A percentile compares a stretch with the other conserved stretches of the same genome.
Conservation (phyloP, 139 green algal genomes). For the Deuterostichococcus epilithicus region DNA sequence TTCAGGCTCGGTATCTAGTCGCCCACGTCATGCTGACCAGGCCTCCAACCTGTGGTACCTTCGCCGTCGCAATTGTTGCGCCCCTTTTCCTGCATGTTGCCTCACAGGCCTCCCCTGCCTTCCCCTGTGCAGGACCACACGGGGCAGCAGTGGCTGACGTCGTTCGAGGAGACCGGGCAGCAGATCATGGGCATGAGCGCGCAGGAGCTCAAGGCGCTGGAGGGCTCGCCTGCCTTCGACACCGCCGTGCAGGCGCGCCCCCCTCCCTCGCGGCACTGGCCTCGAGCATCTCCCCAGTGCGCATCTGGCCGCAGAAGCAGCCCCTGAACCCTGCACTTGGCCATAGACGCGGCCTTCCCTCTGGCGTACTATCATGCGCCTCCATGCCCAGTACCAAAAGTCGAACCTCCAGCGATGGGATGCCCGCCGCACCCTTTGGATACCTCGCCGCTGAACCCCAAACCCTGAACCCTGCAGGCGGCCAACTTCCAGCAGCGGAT, state of each 20-base stretch:
- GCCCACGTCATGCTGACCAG: too few species aligned
- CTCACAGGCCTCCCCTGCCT: not conserved
- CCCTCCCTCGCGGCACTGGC: not conserved
- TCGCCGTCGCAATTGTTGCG: not conserved
- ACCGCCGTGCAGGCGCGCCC: not conserved
- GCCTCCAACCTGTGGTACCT: too few species aligned
- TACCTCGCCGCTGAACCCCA: too few species aligned
- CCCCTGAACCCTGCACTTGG: slow-evolving; percentile 2
- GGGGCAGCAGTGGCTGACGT: slow-evolving; percentile 41
- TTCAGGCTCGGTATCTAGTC: too few species aligned
- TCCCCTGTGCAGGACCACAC: slow-evolving; percentile 46
- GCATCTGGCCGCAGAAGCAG: too few species aligned
- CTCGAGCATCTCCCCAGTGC: not conserved
- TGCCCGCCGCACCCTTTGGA: not conserved
- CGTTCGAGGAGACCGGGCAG: slow-evolving; percentile 48
- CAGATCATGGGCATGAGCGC: slow-evolving; percentile 44
- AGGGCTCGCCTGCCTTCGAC: slow-evolving; percentile 15
- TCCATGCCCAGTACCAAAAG: too few species aligned
- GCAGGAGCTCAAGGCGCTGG: slow-evolving; percentile 32
- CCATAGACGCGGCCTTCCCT: too few species aligned
- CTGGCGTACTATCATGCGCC: too few species aligned
- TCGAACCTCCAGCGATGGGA: too few species aligned
- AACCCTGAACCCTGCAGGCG: not conserved
- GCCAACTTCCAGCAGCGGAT: slow-evolving; percentile 43
- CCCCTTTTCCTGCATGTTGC: too few species aligned